Evolutionary conservation across 2,329 filamentous ascomycete genomes (phyloP).

Genomic region (Fusarium equiseti): DNA sequence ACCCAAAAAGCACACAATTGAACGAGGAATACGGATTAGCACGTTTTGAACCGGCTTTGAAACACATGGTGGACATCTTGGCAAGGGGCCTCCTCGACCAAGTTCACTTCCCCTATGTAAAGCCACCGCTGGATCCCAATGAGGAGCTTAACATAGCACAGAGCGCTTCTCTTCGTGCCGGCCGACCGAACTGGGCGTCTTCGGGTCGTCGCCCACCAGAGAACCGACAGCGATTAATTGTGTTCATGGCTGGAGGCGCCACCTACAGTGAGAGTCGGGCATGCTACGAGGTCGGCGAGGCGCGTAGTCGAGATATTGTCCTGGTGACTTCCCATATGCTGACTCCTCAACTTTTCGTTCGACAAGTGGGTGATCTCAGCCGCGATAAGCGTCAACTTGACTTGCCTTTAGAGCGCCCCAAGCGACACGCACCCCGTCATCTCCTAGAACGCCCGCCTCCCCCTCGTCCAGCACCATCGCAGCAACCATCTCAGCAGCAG

Average conservation of each 20-base stretch:
- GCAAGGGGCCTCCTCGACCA: constrained; percentile 76
- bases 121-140: constrained; percentile 74
- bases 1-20: constrained; percentile 65
- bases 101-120: constrained; percentile 76
- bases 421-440: constrained; percentile 85
- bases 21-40: constrained; percentile 88
- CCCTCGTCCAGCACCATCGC: constrained; percentile 57
- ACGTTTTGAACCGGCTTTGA: constrained; percentile 84
- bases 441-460: constrained; percentile 80
- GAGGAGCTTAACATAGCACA: constrained; percentile 67
- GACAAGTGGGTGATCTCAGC: constrained; percentile 84
- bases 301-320: constrained; percentile 83
- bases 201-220: constrained; percentile 78
- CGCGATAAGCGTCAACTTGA: constrained; percentile 80
- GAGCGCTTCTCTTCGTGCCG: constrained; percentile 85
- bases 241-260: constrained; percentile 95
- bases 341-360: constrained; percentile 83
- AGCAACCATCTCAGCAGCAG: constrained; percentile 31
- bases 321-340: constrained; percentile 94
- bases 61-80: constrained; percentile 85
- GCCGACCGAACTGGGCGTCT: constrained; percentile 95
- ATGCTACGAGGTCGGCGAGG: constrained; percentile 86
- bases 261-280: constrained; percentile 90
- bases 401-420: constrained; percentile 83
- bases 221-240: constrained; percentile 88